These are phyloP conservation scores for Hymenoscyphus linearis DNA, from an alignment of 2,329 filamentous ascomycete species.

Conservation along the genomic window DNA sequence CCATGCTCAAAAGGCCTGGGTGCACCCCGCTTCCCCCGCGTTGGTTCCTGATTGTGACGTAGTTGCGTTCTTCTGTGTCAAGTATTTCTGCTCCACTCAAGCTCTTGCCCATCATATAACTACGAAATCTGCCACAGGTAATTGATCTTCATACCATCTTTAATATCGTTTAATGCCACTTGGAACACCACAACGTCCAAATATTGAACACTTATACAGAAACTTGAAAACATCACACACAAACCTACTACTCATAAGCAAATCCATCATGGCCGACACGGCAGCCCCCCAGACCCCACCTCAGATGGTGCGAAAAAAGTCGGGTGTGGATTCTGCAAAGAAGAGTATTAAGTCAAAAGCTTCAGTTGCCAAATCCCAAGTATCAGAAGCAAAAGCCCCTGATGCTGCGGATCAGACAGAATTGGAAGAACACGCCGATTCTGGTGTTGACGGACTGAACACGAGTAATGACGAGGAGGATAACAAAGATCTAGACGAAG, in stretches of 20 bases:
- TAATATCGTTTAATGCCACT: background rate
- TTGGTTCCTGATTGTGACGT: background rate
- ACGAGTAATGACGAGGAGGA: conserved; percentile 9
- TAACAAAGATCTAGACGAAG: conserved; percentile 11
- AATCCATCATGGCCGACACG: conserved; percentile 21
- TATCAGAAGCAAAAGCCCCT: background rate
- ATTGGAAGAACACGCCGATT: conserved; percentile 12
- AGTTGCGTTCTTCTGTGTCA: background rate
- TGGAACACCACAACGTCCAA: background rate
- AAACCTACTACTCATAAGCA: conserved; percentile 3
- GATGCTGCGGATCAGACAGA: background rate
- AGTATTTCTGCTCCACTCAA: background rate
- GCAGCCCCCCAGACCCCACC: conserved; percentile 13
- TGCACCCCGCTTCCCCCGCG: background rate
- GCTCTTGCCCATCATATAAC: background rate
- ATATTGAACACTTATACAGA: background rate
- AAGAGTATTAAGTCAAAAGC: conserved; percentile 7
- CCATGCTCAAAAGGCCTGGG: background rate
- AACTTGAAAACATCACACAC: background rate
- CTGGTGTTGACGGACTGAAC: conserved; percentile 13
- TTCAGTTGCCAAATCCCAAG: conserved; percentile 1
- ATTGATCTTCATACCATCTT: background rate
- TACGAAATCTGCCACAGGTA: background rate
- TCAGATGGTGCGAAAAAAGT: conserved; percentile 14
- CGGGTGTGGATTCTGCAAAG: conserved; percentile 9